Percentiles rank a stretch among this genome's conserved stretches.
phyloP scores from a whole-genome alignment of 1,284 basidiomycete species.

The Grifola frondosa region DNA sequence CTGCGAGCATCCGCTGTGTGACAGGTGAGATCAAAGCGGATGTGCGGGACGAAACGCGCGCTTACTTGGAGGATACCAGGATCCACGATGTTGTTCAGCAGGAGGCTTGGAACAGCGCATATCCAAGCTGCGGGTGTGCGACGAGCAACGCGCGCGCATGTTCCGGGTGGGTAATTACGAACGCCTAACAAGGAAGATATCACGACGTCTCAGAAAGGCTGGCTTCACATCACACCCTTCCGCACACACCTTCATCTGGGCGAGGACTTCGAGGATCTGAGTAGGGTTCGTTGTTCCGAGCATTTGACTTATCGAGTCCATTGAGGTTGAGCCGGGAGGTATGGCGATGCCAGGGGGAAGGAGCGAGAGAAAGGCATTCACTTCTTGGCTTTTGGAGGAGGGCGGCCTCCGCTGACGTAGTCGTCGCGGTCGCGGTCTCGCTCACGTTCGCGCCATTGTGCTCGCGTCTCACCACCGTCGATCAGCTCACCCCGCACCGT shows the following conservation, averaged over 20 bases:
- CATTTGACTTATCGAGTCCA: slow-evolving; percentile 87
- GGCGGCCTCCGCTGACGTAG: slow-evolving; percentile 27
- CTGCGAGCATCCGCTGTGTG: slow-evolving; percentile 61
- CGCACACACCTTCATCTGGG: slow-evolving; percentile 88
- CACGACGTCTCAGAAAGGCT: not conserved
- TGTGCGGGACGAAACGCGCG: slow-evolving; percentile 2
- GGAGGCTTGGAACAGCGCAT: slow-evolving; percentile 96
- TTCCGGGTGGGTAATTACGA: slow-evolving; percentile 89
- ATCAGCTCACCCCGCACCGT: slow-evolving; percentile 63
- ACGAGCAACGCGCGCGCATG: slow-evolving; percentile 82
- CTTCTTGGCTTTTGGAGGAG: slow-evolving; percentile 34
- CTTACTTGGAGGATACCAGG: slow-evolving; percentile 74
- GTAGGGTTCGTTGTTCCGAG: slow-evolving; percentile 82
- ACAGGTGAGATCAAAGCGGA: not conserved
- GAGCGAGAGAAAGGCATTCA: slow-evolving; percentile 56
- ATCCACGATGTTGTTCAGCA: slow-evolving; percentile 95
- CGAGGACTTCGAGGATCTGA: slow-evolving; percentile 93
- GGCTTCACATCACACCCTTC: slow-evolving; percentile 5
- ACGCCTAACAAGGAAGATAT: slow-evolving; percentile 51
- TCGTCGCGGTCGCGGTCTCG: slow-evolving; percentile 32
- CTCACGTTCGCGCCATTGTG: slow-evolving; percentile 51
- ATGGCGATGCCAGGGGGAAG: slow-evolving; percentile 81
- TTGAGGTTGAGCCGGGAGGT: slow-evolving; percentile 70
- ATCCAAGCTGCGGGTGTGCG: slow-evolving; percentile 89
- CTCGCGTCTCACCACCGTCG: slow-evolving; percentile 56